phyloP scores from a whole-genome alignment of 441 rosid genomes.

The Macaranga tanarius region DNA sequence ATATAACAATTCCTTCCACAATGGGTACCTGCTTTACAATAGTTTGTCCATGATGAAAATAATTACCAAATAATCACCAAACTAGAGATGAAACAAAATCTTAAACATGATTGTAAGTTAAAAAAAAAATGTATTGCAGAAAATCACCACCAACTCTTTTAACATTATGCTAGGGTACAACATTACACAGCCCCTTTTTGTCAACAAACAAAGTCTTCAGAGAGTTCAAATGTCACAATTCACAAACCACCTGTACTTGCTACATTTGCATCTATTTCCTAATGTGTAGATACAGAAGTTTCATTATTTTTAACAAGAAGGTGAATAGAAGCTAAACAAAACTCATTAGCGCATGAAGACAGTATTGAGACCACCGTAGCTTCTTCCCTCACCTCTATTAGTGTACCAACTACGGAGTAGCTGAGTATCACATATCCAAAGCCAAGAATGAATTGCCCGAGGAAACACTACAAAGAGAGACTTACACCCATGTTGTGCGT shows the following conservation, averaged over 20 bases:
- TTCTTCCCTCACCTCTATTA: slow-evolving; percentile 13
- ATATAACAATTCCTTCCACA: too few relatives aligned
- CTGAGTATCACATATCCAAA: slow-evolving; percentile 31
- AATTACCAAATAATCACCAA: neutral
- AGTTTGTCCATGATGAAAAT: too few relatives aligned
- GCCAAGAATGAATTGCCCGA: slow-evolving; percentile 89
- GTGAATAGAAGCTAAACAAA: slow-evolving; percentile 6
- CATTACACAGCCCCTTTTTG: neutral
- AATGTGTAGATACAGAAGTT: slow-evolving; percentile 2
- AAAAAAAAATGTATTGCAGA: neutral
- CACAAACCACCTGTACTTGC: neutral
- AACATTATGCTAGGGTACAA: neutral
- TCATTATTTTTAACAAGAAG: slow-evolving; percentile 20
- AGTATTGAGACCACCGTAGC: neutral
- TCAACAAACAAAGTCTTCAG: neutral
- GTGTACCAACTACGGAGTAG: slow-evolving; percentile 13
- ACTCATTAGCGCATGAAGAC: neutral
- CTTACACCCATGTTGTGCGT: slow-evolving; percentile 13
- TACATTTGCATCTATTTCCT: slow-evolving; percentile 22
- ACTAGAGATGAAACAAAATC: neutral
- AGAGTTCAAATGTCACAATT: neutral
- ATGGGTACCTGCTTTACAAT: too few relatives aligned
- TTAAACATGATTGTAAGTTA: neutral
- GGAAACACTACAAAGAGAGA: slow-evolving; percentile 23
- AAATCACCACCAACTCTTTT: neutral